These are phyloP conservation scores for Fusarium beomiforme DNA, from an alignment of 2,329 filamentous ascomycete genomes.

Conservation along the genomic window DNA sequence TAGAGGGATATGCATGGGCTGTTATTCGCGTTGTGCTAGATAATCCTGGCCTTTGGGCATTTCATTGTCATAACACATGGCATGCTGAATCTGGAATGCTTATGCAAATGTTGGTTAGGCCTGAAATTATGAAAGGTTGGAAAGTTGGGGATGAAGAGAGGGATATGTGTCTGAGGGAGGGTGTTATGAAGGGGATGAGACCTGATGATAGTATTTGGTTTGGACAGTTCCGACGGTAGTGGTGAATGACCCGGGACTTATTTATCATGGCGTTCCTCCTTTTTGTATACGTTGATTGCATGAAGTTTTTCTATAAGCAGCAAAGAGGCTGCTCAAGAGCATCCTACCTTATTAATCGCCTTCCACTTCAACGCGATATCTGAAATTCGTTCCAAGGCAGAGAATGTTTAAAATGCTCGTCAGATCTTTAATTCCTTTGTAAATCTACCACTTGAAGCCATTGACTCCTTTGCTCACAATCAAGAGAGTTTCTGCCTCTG, in stretches of 20 bases:
- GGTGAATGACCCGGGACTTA: too few relatives aligned
- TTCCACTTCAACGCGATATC: too few relatives aligned
- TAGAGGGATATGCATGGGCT: slow-evolving; percentile 65
- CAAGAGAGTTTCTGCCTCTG: too few relatives aligned
- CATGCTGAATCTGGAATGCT: slow-evolving; percentile 66
- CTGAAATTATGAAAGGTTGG: slow-evolving; percentile 45
- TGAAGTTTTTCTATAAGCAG: rapidly evolving
- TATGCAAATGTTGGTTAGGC: slow-evolving; percentile 63
- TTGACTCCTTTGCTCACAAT: too few relatives aligned
- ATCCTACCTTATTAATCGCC: too few relatives aligned
- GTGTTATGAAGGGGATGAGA: slow-evolving; percentile 46
- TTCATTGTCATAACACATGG: slow-evolving; percentile 70
- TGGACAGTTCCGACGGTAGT: slow-evolving; percentile 40
- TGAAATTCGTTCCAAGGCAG: too few relatives aligned
- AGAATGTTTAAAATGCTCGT: too few relatives aligned
- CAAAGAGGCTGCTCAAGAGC: too few relatives aligned
- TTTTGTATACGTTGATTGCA: rapidly evolving
- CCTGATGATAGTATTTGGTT: slow-evolving; percentile 52
- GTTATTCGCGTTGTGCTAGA: slow-evolving; percentile 65
- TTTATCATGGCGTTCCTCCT: neutral
- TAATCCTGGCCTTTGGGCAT: slow-evolving; percentile 67
- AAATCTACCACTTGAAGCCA: too few relatives aligned
- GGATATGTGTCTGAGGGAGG: slow-evolving; percentile 44
- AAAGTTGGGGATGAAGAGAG: slow-evolving; percentile 31
- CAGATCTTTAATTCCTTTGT: too few relatives aligned